phyloP scores from a whole-genome alignment of 768 basidiomycete species.

The Serendipita sp. region DNA sequence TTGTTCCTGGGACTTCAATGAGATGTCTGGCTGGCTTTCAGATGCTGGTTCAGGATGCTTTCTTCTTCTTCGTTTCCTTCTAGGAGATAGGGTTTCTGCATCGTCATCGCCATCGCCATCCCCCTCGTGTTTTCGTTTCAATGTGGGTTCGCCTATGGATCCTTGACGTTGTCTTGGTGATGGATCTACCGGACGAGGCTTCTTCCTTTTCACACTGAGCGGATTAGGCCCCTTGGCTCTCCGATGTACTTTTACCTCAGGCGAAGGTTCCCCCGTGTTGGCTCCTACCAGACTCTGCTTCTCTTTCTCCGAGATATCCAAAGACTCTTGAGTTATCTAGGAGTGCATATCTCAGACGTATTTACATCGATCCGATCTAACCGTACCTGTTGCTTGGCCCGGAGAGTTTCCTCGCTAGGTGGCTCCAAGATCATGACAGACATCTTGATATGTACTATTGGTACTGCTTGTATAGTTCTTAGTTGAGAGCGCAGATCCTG shows the following conservation, averaged over 20 bases:
- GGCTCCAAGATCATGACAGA: slow-evolving; percentile 80
- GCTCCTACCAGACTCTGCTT: slow-evolving; percentile 35
- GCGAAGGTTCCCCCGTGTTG: slow-evolving; percentile 22
- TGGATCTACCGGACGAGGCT: slow-evolving; percentile 15
- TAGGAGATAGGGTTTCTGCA: neutral
- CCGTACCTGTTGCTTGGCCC: slow-evolving; percentile 46
- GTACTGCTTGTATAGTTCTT: slow-evolving; percentile 65
- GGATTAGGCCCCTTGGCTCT: slow-evolving; percentile 85
- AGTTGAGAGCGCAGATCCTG: slow-evolving; percentile 52
- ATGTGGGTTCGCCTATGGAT: slow-evolving; percentile 11
- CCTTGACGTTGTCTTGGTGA: slow-evolving; percentile 11
- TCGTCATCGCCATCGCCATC: slow-evolving; percentile 12
- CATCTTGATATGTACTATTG: slow-evolving; percentile 81
- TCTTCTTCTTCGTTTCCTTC: neutral
- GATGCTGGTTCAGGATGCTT: neutral
- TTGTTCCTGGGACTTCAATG: no score
- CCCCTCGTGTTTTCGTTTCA: slow-evolving; percentile 19
- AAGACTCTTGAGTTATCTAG: slow-evolving; percentile 1
- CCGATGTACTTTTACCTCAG: slow-evolving; percentile 33
- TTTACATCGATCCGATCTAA: neutral
- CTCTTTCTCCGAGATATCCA: slow-evolving; percentile 40
- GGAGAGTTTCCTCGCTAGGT: slow-evolving; percentile 61
- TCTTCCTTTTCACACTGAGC: slow-evolving; percentile 83
- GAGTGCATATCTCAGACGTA: neutral
- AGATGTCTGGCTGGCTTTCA: no score